These are phyloP conservation scores for Xylaria multiplex DNA, from an alignment of 2,329 filamentous ascomycete species.

Conservation along the genomic window DNA sequence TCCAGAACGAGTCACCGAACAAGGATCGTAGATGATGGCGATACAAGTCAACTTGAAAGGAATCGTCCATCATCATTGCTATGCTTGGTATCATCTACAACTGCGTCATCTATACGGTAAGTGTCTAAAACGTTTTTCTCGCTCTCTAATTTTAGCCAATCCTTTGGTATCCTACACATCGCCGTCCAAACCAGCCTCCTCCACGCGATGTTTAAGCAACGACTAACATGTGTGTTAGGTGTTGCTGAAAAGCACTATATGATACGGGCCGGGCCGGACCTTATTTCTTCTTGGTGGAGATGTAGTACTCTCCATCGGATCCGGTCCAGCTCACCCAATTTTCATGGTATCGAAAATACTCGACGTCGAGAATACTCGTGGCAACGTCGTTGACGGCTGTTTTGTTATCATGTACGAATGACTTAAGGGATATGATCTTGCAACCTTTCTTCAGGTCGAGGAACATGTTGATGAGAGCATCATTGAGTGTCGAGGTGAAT, in stretches of 20 bases:
- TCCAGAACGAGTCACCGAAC: slow-evolving; percentile 61
- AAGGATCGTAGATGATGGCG: slow-evolving; percentile 44
- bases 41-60: slow-evolving; percentile 9
- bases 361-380: slow-evolving; percentile 78
- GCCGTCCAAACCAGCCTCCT: slow-evolving; percentile 24
- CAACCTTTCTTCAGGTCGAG: slow-evolving; percentile 91
- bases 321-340: slow-evolving; percentile 93
- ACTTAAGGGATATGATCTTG: slow-evolving; percentile 90
- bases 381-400: slow-evolving; percentile 82
- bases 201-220: slow-evolving; percentile 28
- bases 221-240: slow-evolving; percentile 30
- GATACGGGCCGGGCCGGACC: slow-evolving; percentile 4
- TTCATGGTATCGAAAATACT: slow-evolving; percentile 69
- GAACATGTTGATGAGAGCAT: slow-evolving; percentile 86
- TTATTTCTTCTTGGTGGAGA: slow-evolving; percentile 82
- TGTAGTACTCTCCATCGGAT: slow-evolving; percentile 84
- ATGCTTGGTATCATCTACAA: slow-evolving; percentile 43
- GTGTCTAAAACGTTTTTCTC: slow-evolving; percentile 36
- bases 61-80: slow-evolving; percentile 35
- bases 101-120: slow-evolving; percentile 44
- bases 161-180: slow-evolving; percentile 38
- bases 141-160: slow-evolving; percentile 31
- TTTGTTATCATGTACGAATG: slow-evolving; percentile 84
- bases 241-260: slow-evolving; percentile 15
- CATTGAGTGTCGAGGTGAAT: slow-evolving; percentile 88